Percentiles rank a stretch among this genome's conserved stretches.
Conservation (phyloP, 169 alveolate species). For the Eimeria sp. region DNA sequence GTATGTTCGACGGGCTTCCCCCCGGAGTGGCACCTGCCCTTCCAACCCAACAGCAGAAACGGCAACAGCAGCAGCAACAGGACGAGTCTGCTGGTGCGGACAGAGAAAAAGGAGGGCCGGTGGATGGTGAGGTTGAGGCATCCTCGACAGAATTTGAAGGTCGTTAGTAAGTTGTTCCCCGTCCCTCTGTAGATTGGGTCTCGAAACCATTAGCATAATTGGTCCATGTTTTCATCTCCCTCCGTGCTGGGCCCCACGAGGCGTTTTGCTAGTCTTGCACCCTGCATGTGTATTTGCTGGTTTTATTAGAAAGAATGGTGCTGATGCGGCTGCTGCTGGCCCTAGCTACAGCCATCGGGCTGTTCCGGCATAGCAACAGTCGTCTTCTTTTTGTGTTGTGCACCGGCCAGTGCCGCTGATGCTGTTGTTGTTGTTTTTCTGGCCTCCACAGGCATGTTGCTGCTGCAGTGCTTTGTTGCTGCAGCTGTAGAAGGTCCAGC, state of each 20-base stretch:
- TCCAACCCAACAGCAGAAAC: conserved; percentile 25
- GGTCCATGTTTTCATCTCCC: background rate
- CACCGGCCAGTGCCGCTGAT: background rate
- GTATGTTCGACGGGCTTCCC: conserved; percentile 38
- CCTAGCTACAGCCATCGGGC: background rate
- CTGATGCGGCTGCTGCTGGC: conserved; percentile 62
- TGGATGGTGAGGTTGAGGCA: background rate
- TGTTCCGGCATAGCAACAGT: background rate
- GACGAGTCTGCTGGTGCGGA: background rate
- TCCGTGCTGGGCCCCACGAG: background rate
- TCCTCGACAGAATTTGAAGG: background rate
- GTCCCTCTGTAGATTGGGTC: background rate
- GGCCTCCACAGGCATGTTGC: background rate
- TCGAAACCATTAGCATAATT: background rate
- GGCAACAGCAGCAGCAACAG: conserved; percentile 33
- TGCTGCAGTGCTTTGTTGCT: conserved; percentile 28
- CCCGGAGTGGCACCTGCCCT: conserved; percentile 5
- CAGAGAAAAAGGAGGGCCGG: background rate
- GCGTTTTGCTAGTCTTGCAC: no score
- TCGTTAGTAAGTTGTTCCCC: background rate
- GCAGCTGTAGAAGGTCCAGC: conserved; percentile 31
- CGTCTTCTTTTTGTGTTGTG: background rate
- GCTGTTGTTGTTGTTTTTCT: background rate
- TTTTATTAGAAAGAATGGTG: background rate
- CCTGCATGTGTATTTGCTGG: background rate